Percentiles rank a stretch among this genome's conserved stretches.
Evolutionary conservation across 2,329 filamentous ascomycete species (phyloP).

Genomic region (Calonectria henricotiae): DNA sequence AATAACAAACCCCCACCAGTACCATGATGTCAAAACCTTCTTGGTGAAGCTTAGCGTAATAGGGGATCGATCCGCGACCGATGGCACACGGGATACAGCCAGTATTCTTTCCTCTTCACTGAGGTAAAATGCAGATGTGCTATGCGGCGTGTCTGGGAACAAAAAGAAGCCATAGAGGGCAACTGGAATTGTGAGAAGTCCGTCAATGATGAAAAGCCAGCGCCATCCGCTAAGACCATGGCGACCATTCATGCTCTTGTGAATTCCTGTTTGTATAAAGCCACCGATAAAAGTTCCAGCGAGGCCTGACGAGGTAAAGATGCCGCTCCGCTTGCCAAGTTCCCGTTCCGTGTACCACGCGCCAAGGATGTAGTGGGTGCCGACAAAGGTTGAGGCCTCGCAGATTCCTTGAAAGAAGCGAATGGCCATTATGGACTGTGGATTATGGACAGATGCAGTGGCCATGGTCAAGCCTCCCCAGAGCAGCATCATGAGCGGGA

Average conservation of each 20-base stretch:
- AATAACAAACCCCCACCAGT: constrained; percentile 78
- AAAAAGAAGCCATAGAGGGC: constrained; percentile 57
- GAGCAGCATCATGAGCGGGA: constrained; percentile 75
- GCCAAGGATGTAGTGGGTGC: constrained; percentile 63
- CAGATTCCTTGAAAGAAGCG: constrained; percentile 61
- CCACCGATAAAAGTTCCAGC: constrained; percentile 70
- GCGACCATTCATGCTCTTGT: constrained; percentile 60
- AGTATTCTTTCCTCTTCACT: constrained; percentile 64
- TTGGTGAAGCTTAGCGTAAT: constrained; percentile 68
- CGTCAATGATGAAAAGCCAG: constrained; percentile 82
- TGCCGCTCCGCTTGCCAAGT: constrained; percentile 75
- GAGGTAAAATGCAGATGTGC: constrained; percentile 63
- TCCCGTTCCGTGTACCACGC: constrained; percentile 75
- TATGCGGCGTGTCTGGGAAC: constrained; percentile 64
- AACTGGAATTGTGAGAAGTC: constrained; percentile 63
- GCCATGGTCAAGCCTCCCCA: constrained; percentile 78
- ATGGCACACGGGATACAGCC: constrained; percentile 62
- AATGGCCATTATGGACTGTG: constrained; percentile 59
- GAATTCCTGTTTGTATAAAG: constrained; percentile 76
- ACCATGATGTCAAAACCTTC: constrained; percentile 72
- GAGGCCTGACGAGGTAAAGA: constrained; percentile 75
- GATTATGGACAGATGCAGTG: constrained; percentile 60
- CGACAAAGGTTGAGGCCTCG: constrained; percentile 61
- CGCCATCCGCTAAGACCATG: constrained; percentile 76
- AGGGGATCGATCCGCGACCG: constrained; percentile 60